Evolutionary conservation across 345 rosid genomes (phyloP).

Genomic region (Syzygium aromaticum): DNA sequence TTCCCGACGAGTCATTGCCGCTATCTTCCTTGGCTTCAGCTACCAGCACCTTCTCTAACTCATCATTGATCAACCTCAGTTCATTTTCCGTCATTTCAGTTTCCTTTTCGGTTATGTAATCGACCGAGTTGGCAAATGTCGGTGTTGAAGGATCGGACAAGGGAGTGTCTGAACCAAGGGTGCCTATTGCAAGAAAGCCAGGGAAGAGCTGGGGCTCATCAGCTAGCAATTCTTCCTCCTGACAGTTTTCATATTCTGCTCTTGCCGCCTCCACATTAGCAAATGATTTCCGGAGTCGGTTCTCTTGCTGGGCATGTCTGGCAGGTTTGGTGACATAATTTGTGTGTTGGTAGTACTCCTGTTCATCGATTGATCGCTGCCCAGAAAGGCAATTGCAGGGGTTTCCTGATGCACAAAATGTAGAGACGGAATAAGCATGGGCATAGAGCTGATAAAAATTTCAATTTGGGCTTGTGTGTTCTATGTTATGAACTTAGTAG

Average conservation of each 20-base stretch:
- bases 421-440: not conserved
- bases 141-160: conserved; percentile 52
- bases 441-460: not conserved
- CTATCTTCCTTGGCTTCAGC: conserved; percentile 59
- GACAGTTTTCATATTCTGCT: conserved; percentile 26
- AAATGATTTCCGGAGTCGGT: conserved; percentile 38
- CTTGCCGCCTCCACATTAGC: conserved; percentile 33
- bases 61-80: conserved; percentile 59
- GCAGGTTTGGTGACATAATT: conserved; percentile 26
- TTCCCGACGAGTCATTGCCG: conserved; percentile 49
- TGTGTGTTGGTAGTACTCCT: conserved; percentile 33
- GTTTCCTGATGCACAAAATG: conserved; percentile 30
- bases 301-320: conserved; percentile 32
- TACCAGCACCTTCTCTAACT: conserved; percentile 60
- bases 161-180: conserved; percentile 53
- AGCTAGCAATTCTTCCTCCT: conserved; percentile 34
- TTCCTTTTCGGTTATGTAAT: conserved; percentile 56
- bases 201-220: conserved; percentile 57
- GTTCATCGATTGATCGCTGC: conserved; percentile 49
- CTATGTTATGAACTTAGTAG: not conserved
- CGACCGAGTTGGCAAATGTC: conserved; percentile 50
- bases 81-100: conserved; percentile 66
- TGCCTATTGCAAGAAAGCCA: conserved; percentile 78
- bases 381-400: conserved; percentile 51
- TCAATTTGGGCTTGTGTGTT: not conserved